Evolutionary conservation across 1,284 basidiomycete species (phyloP).

Genomic region (Tilletia horrida): DNA sequence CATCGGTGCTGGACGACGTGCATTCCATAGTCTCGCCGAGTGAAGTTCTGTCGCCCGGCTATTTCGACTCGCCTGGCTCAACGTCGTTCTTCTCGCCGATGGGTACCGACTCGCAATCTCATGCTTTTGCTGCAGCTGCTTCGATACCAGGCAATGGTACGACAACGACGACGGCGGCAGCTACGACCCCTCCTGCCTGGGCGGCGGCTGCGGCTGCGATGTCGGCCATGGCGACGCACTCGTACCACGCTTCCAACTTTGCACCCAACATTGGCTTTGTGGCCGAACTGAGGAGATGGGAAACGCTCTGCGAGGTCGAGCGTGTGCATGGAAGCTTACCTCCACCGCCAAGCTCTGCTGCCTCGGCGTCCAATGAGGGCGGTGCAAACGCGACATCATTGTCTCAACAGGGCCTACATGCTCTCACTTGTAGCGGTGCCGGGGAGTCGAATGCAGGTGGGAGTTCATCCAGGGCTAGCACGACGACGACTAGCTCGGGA

Average conservation of each 20-base stretch:
- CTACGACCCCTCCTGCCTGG: background rate
- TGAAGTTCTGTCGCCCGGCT: background rate
- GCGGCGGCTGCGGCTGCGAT: background rate
- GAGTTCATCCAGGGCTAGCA: too few relatives aligned
- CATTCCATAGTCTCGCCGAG: background rate
- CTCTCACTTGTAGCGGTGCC: too few relatives aligned
- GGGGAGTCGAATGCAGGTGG: too few relatives aligned
- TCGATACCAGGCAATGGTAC: background rate
- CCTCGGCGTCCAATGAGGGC: background rate
- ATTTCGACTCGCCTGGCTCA: background rate
- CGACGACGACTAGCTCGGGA: too few relatives aligned
- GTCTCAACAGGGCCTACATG: too few relatives aligned
- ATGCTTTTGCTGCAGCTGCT: background rate
- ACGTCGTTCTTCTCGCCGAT: too few relatives aligned
- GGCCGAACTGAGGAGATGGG: conserved; percentile 14
- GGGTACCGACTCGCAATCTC: too few relatives aligned
- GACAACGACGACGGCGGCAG: too few relatives aligned
- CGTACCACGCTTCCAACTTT: conserved; percentile 16
- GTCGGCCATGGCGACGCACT: conserved; percentile 11
- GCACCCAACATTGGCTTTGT: conserved; percentile 18
- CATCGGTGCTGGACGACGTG: conserved; percentile 1
- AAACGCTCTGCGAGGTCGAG: conserved; percentile 4
- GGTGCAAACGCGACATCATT: background rate
- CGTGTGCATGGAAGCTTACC: background rate
- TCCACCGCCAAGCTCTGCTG: background rate